Evolutionary conservation across 805 yeast genomes (phyloP).

Genomic region (Wickerhamomyces pijperi): DNA sequence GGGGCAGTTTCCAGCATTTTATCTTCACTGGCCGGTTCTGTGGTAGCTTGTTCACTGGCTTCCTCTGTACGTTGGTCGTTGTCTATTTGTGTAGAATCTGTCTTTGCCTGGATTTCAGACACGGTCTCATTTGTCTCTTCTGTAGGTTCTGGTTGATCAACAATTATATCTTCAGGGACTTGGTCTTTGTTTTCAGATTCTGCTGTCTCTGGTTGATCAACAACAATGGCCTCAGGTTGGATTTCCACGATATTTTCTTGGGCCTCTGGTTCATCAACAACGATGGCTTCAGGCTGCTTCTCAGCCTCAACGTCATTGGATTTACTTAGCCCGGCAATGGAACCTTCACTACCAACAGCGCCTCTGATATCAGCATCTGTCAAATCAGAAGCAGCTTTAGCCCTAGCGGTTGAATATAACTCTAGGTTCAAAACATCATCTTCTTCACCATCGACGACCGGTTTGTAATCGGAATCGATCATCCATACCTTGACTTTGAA

Average conservation of each 20-base stretch:
- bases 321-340: slow-evolving; percentile 33
- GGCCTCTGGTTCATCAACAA: slow-evolving; percentile 2
- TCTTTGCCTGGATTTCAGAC: too few species aligned
- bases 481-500: slow-evolving; percentile 25
- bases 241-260: not conserved
- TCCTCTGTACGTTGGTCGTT: too few species aligned
- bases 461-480: slow-evolving; percentile 9
- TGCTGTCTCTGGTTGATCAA: slow-evolving; percentile 2
- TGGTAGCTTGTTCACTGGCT: not conserved
- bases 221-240: not conserved
- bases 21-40: too few species aligned
- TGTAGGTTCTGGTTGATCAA: not conserved
- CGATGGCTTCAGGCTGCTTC: not conserved
- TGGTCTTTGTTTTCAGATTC: not conserved
- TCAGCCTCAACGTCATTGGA: not conserved
- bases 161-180: not conserved
- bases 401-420: slow-evolving; percentile 21
- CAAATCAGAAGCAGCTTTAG: slow-evolving; percentile 19
- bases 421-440: slow-evolving; percentile 35
- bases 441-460: slow-evolving; percentile 24
- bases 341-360: slow-evolving; percentile 36
- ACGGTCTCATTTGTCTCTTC: too few species aligned
- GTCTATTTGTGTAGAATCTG: too few species aligned
- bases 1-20: too few species aligned
- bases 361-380: slow-evolving; percentile 41